These are phyloP conservation scores for Arabidopsis thaliana DNA, from an alignment of 345 rosid species.

Conservation along the genomic window TAIR10.1 NC_003070.9:1997501-1998000, in stretches of 20 bases:
- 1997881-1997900: background rate
- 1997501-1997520: background rate
- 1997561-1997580: background rate
- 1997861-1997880: background rate
- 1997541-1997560: conserved; percentile 1
- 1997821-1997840: conserved; percentile 26
- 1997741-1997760: background rate
- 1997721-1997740: background rate
- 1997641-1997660: background rate
- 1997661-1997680: background rate
- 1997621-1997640: background rate
- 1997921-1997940: conserved; percentile 8
- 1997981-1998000: conserved; percentile 8
- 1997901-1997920: background rate
- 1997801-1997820: conserved; percentile 16
- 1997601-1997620: too few relatives aligned
- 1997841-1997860: conserved; percentile 1
- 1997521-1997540: background rate
- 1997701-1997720: background rate
- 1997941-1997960: background rate
- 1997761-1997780: conserved; percentile 7
- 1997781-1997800: conserved; percentile 23
- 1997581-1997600: background rate
- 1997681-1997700: background rate
- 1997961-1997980: conserved; percentile 4